Conservation (phyloP, 2,329 filamentous ascomycete genomes). For the Tolypocladium nubicola region DNA sequence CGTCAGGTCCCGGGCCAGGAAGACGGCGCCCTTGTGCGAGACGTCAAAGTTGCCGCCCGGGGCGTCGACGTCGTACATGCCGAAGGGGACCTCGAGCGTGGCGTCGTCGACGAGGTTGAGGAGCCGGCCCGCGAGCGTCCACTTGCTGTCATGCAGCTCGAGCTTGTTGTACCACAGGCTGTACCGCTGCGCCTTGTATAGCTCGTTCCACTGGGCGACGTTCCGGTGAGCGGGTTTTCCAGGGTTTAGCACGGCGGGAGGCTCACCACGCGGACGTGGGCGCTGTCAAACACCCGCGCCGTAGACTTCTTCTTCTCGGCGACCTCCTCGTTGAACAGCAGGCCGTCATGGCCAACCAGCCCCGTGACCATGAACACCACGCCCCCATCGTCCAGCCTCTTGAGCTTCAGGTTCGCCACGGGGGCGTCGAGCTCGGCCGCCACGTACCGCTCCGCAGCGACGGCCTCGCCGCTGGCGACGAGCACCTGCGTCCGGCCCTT, state of each 20-base stretch:
- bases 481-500: constrained; percentile 21
- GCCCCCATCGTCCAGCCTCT: constrained; percentile 19
- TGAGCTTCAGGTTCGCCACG: constrained; percentile 21
- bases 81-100: constrained; percentile 19
- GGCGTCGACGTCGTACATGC: constrained; percentile 14
- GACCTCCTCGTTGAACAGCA: constrained; percentile 20
- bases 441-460: constrained; percentile 11
- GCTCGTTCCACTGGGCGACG: constrained; percentile 18
- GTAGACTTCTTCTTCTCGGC: constrained; percentile 13
- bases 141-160: constrained; percentile 13
- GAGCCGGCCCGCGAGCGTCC: constrained; percentile 18
- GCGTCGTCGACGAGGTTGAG: constrained; percentile 20
- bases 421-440: constrained; percentile 20
- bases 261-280: constrained; percentile 21
- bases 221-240: not conserved
- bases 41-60: constrained; percentile 20
- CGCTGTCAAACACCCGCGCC: constrained; percentile 23
- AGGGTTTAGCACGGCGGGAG: accelerated
- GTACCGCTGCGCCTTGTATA: constrained; percentile 18
- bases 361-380: constrained; percentile 25
- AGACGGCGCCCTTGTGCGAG: constrained; percentile 20
- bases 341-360: constrained; percentile 17
- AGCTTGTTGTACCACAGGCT: constrained; percentile 28
- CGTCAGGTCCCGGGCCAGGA: constrained; percentile 14
- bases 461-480: constrained; percentile 12